Evolutionary conservation across 371 early-diverging fungal genomes (phyloP), one percentile per base, ranked within the genome.

Genomic region (Apophysomyces elegans): DNA sequence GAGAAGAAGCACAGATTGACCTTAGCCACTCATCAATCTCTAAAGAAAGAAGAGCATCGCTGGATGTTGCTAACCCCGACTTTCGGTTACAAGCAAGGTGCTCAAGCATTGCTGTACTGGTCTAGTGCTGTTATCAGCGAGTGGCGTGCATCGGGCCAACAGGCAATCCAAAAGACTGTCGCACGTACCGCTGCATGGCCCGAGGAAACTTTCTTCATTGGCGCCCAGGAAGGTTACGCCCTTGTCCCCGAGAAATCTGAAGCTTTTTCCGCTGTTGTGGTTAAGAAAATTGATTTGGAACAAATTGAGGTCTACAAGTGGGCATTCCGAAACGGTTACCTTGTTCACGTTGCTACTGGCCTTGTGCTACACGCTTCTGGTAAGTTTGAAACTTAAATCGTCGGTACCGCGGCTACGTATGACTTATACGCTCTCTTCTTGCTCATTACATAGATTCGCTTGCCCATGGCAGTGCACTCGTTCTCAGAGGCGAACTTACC

Each of bases 331-430:
- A 69, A 78, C 57, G 80, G 81, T 56, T 77, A 79, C 61, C 75
- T 86, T 39, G 74, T 83, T 37, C 84, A 86, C 61, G 74, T 73
- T 59, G 64, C 72, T 47, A 76, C 83, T 39, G 78, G 76, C 56
- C 71, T 74, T 38, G 72, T 79, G 12, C 57, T 77, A 62, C 73
- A 73, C 45, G 66, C 68, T 60, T 56, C 68, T 63, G 80, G 80
- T 80, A 72, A 64, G 32, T 50, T 26, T 26, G 32, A 26, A 26
- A 26, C 32, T 26, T 26, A 26, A 3, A 26, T 26, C 2, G 32
- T 26, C 32, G 32, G 32, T 26, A 26, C 32, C 32, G 3, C n/a
- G n/a, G 21, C 21, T 7, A 21, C 1, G 18, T 5, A 18, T 18
- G 21, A 7, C 21, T 21, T n/a, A 18, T 21, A 21, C 9, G 37